Conservation (phyloP, 305 asterid species). For the Fraxinus platypoda region DNA sequence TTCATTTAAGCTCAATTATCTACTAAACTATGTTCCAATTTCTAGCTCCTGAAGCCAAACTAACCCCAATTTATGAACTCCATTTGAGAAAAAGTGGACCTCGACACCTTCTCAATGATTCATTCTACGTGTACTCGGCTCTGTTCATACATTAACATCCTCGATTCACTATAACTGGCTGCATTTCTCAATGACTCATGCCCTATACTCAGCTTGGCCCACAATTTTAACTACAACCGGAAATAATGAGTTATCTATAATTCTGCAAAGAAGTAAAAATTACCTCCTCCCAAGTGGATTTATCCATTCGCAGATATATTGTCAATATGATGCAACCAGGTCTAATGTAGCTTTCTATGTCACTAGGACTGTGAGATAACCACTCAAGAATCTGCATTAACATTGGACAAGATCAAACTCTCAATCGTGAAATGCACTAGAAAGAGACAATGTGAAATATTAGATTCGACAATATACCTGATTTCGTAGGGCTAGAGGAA, state of each 20-base stretch:
- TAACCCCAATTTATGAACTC: not conserved
- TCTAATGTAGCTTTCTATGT: constrained; percentile 90
- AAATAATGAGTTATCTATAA: constrained; percentile 9
- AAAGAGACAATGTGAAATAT: constrained; percentile 4
- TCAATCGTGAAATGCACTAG: constrained; percentile 23
- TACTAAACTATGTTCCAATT: not conserved
- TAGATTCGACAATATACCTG: constrained; percentile 53
- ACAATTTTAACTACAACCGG: constrained; percentile 3
- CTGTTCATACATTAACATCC: not conserved
- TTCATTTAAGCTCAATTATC: not conserved
- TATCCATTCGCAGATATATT: constrained; percentile 80
- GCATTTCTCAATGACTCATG: not conserved
- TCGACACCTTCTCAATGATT: not conserved
- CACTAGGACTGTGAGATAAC: constrained; percentile 92
- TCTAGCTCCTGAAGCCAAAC: not conserved
- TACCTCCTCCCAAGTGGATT: constrained; percentile 85
- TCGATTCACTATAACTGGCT: not conserved
- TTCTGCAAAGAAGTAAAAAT: constrained; percentile 18
- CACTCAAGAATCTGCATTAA: constrained; percentile 88
- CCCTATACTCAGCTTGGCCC: constrained; percentile 13
- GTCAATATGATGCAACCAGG: constrained; percentile 95
- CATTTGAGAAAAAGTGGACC: not conserved
- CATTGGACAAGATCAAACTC: constrained; percentile 20
- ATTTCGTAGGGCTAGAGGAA: constrained; percentile 70
- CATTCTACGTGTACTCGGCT: not conserved